A percentile compares a stretch with the other conserved stretches of the same genome.
These are phyloP conservation scores for Primulina tabacum DNA, from an alignment of 257 asterid genomes.

Conservation along the genomic window DNA sequence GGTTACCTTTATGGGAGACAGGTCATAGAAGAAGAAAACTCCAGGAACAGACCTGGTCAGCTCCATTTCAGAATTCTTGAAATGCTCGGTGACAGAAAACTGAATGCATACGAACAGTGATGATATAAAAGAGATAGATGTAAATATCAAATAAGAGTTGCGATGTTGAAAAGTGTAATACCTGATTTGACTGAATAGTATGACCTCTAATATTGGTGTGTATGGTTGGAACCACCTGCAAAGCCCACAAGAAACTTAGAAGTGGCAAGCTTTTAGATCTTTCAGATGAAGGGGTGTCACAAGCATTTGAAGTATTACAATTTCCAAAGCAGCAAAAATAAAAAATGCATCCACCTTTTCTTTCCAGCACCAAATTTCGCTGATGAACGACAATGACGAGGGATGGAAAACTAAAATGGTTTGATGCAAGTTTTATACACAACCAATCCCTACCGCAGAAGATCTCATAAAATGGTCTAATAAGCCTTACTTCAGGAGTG, in stretches of 20 bases:
- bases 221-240: slow-evolving; percentile 94
- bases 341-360: background rate
- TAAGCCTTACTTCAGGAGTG: background rate
- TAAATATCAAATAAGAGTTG: background rate
- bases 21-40: slow-evolving; percentile 91
- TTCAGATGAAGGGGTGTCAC: background rate
- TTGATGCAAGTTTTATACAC: background rate
- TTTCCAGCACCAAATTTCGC: background rate
- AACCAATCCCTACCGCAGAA: background rate
- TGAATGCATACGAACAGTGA: slow-evolving; percentile 31
- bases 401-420: background rate
- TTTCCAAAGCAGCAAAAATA: background rate
- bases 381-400: background rate
- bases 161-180: slow-evolving; percentile 26
- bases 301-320: background rate
- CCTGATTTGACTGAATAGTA: slow-evolving; percentile 89
- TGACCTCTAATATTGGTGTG: slow-evolving; percentile 76
- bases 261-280: slow-evolving; percentile 3
- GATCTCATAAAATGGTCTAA: background rate
- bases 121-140: background rate
- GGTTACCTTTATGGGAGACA: slow-evolving; percentile 90
- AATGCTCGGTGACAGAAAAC: slow-evolving; percentile 98
- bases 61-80: slow-evolving; percentile 59
- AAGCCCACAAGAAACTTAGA: slow-evolving; percentile 27
- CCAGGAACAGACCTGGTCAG: slow-evolving; percentile 67